Base-by-base conservation (phyloP, 2,329 filamentous ascomycete species). In the Leptographium lundbergii region DNA sequence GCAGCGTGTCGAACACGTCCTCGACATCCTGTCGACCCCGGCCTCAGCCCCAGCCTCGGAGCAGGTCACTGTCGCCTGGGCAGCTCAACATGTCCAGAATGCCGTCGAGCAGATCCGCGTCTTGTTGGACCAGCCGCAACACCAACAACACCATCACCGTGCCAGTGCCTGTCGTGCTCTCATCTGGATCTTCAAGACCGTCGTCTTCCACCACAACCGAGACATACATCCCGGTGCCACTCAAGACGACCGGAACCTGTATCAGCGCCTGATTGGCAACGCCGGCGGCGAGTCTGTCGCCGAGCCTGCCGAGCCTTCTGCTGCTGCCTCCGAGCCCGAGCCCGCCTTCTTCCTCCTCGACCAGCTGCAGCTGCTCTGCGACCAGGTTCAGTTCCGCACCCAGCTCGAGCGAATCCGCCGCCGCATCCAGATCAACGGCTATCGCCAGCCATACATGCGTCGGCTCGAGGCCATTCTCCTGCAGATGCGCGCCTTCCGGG, bases 141-240 rank as follows among this genome's bases (percentile, higher is more conserved):
- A 29, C 27, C 42, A 4, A 3, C 27, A 24, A 7, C 51, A 22
- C 14, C 13, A 29, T n/a, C 29, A 25, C 63, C 70, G 73, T 4
- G 67, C 70, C 32, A 76, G 74, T 2, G 79, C 78, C 5, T 77
- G 75, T 3, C 73, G 71, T 4, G 71, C 76, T 0, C 71, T 82
- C 1, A 67, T 81, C 0, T 74, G 73, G 63, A 76, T 81, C 53
- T 72, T 82, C 25, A 66, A 70, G 42, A 67, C 70, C 19, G 73
- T 81, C 3, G 73, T 75, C 13, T 61, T 64, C n/a, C 57, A 60
- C 6, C 66, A 69, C 50, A 73, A 72, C 34, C 73, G 74, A 62
- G 73, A 79, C 61, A 65, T 69, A 19, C 70, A 72, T 32, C 62
- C 65, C 0, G 65, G 66, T 3, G 58, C 64, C 1, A 65, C 63